Evolutionary conservation across 2,329 filamentous ascomycete genomes (phyloP), one percentile per base, ranked within the genome.

Genomic region (Tolypocladium tundrense): DNA sequence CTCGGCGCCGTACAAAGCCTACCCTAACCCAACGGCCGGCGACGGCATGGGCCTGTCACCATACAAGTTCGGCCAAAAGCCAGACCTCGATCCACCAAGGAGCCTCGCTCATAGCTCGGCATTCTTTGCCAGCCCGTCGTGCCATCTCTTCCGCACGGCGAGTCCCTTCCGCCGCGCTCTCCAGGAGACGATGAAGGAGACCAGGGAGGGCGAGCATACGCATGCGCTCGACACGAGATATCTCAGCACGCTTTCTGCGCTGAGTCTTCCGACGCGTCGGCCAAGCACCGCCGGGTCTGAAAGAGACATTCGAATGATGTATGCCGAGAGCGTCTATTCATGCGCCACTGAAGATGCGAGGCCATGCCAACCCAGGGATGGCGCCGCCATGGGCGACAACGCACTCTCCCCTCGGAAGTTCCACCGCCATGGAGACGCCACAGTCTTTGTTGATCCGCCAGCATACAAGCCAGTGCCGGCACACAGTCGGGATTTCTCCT

Each of bases 101-200:
- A 63, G 69, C 0, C 59, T 77, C 7, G 74, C 73, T 0, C 71
- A 77, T 54, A 71, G 73, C 59, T 79, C 79, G 1, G 76, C 74
- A 0, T 80, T 82, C 62, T 81, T 81, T 62, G 78, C 75, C 1
- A 83, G 80, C 51, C 77, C 78, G 2, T 69, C 73, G 1, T 75
- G 74, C 19, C 77, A 81, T 59, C 68, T 83, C 1, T 82, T 84
- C 60, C 75, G 80, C 35, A 79, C 79, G 0, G 71, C 75, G 33
- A 85, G 81, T 57, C 81, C 82, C 0, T 86, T 80, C 62, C 77
- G 82, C 3, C 77, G 77, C 33, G 78, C 77, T 2, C 64, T 85
- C 39, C 75, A 73, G 51, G 73, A 76, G 54, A 77, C 69, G 1
- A 81, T 81, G 63, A 70, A 71, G 57, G 65, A 70, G 9, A 70